These are phyloP conservation scores for Fraxinus quadrangulata DNA, from an alignment of 257 asterid genomes.

Conservation along the genomic window DNA sequence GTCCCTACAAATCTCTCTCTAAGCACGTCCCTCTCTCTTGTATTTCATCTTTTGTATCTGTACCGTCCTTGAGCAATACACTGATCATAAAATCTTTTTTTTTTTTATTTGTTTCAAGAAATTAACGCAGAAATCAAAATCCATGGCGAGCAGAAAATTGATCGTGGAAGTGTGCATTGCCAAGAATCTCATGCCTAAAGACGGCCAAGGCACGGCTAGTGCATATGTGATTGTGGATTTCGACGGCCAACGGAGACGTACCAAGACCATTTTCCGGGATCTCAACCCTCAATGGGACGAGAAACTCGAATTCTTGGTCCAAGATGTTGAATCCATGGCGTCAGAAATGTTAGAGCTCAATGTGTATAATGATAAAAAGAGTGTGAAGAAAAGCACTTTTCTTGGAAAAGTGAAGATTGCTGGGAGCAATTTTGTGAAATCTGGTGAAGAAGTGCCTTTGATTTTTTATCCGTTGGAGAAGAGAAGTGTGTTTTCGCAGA, in stretches of 20 bases:
- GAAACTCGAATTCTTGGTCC: slow-evolving; percentile 69
- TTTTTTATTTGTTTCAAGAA: not conserved
- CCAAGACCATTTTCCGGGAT: slow-evolving; percentile 70
- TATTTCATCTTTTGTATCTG: not conserved
- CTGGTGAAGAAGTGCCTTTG: slow-evolving; percentile 61
- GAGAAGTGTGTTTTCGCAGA: slow-evolving; percentile 86
- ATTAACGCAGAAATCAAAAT: not conserved
- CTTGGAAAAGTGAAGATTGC: slow-evolving; percentile 83
- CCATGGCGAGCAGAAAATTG: slow-evolving; percentile 60
- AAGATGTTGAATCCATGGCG: slow-evolving; percentile 60
- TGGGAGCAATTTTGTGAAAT: slow-evolving; percentile 56
- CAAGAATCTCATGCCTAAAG: slow-evolving; percentile 88
- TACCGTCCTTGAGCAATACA: not conserved
- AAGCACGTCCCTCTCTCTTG: not conserved
- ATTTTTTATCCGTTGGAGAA: slow-evolving; percentile 85
- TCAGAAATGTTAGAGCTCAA: slow-evolving; percentile 61
- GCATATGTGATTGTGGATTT: slow-evolving; percentile 76
- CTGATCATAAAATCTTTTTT: not conserved
- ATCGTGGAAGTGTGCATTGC: slow-evolving; percentile 72
- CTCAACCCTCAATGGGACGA: slow-evolving; percentile 94
- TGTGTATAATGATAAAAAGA: slow-evolving; percentile 74
- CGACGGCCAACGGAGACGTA: slow-evolving; percentile 93
- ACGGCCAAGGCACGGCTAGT: slow-evolving; percentile 95
- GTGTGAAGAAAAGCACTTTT: slow-evolving; percentile 65
- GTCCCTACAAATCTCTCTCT: slow-evolving; percentile 15